A percentile compares a stretch with the other conserved stretches of the same genome.
Evolutionary conservation across 2,329 filamentous ascomycete genomes (phyloP).

Genomic region (Fusarium haematococcum): DNA sequence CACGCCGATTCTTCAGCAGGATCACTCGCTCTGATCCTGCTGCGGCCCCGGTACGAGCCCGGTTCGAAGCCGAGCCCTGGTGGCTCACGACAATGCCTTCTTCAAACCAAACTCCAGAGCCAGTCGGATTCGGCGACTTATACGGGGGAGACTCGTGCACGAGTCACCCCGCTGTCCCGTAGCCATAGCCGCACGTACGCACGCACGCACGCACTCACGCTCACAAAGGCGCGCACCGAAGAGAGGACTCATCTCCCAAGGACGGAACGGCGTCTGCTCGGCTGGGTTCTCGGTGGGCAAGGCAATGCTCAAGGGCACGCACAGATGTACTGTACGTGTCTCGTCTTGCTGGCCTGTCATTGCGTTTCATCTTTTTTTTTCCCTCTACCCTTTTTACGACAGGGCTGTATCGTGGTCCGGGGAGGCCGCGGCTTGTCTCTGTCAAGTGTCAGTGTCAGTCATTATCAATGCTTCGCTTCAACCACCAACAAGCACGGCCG

Average conservation of each 20-base stretch:
- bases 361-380: slow-evolving; percentile 39
- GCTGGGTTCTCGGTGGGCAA: slow-evolving; percentile 24
- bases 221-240: slow-evolving; percentile 10
- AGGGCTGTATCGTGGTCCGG: slow-evolving; percentile 27
- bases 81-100: slow-evolving; percentile 13
- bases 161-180: slow-evolving; percentile 10
- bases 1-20: slow-evolving; percentile 20
- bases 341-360: slow-evolving; percentile 39
- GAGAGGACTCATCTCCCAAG: slow-evolving; percentile 36
- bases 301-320: slow-evolving; percentile 10
- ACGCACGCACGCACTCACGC: neutral
- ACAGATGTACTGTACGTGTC: slow-evolving; percentile 36
- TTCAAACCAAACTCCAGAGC: slow-evolving; percentile 1
- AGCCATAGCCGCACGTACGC: slow-evolving; percentile 15
- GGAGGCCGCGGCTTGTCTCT: slow-evolving; percentile 24
- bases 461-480: slow-evolving; percentile 12
- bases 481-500: neutral
- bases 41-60: slow-evolving; percentile 17
- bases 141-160: slow-evolving; percentile 29
- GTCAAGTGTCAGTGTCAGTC: slow-evolving; percentile 31
- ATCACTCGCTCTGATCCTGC: slow-evolving; percentile 36
- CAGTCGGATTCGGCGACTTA: slow-evolving; percentile 25
- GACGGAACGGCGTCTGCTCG: slow-evolving; percentile 29
- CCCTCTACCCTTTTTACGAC: slow-evolving; percentile 9
- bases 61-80: slow-evolving; percentile 21